Evolutionary conservation across 1,284 basidiomycete genomes (phyloP), one percentile per base, ranked within the genome.

Genomic region (Gymnopus androsaceus): DNA sequence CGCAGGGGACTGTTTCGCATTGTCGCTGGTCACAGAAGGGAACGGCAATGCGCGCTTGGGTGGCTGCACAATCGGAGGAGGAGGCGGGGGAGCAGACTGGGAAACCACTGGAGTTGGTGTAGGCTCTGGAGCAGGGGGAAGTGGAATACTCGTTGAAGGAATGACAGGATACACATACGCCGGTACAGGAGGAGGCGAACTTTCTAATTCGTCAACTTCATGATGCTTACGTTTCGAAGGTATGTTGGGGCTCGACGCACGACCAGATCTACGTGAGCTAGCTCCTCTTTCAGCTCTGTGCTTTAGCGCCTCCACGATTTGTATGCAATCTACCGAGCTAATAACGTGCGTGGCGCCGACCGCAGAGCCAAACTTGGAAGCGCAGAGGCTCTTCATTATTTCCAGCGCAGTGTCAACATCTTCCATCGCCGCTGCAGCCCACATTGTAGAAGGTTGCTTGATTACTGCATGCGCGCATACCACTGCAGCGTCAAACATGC

Each of bases 401-500:
- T 79, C 78, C 28, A 86, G 64, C 1, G 81, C 84, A n/a, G 68
- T 64, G 12, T 63, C 63, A 12, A 84, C 72, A 61, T 81, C 79
- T 45, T 81, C 78, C 61, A 81, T 63, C 37, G 83, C 79, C 15
- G 75, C 73, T 5, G 67, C 68, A 1, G 77, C 79, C 59, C 77
- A 75, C 37, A 83, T 69, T 31, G 74, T 74, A 17, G 63, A 67
- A 3, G 82, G 80, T 46, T 81, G 76, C 54, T 75, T 79, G 56
- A 86, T 75, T 47, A 79, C 79, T 11, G 80, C 77, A 62, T 85
- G 81, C 4, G 82, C 82, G 60, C 82, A 83, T 12, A 84, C 75
- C 14, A 87, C 77, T 2, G 82, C 77, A 0, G 87, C 82, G 59
- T 86, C 84, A 63, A 87, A 82, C 27, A 90, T 66, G 15, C 79